Conservation (phyloP, 2,329 filamentous ascomycete genomes). For the Didymella sp. region DNA sequence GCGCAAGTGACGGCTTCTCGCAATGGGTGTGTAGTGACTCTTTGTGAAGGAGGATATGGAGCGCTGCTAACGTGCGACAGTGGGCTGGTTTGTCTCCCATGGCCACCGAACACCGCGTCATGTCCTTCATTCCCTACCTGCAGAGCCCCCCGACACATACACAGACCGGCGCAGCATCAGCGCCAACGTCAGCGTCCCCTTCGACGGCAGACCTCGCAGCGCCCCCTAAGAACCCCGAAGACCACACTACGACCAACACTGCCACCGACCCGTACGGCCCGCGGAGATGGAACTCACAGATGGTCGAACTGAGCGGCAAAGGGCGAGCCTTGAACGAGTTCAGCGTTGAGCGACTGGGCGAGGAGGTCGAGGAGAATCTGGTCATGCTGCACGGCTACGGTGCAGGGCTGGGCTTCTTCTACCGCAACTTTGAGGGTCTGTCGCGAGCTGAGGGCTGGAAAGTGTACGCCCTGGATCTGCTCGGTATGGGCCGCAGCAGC, state of each 20-base stretch:
- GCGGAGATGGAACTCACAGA: slow-evolving; percentile 82
- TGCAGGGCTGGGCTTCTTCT: slow-evolving; percentile 95
- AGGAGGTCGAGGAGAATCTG: slow-evolving; percentile 80
- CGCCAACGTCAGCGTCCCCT: slow-evolving; percentile 53
- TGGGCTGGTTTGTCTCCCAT: slow-evolving; percentile 86
- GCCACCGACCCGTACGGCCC: slow-evolving; percentile 80
- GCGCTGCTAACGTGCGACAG: slow-evolving; percentile 13
- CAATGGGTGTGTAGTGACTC: slow-evolving; percentile 76
- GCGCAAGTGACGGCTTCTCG: slow-evolving; percentile 87
- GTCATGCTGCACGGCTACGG: slow-evolving; percentile 98
- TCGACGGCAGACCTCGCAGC: slow-evolving; percentile 52
- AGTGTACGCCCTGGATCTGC: slow-evolving; percentile 90
- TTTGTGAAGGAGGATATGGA: not conserved
- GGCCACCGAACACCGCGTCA: slow-evolving; percentile 84
- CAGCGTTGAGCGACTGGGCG: slow-evolving; percentile 81
- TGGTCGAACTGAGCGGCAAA: slow-evolving; percentile 85
- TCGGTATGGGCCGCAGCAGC: slow-evolving; percentile 91
- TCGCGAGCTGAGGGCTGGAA: slow-evolving; percentile 82
- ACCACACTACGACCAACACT: slow-evolving; percentile 55
- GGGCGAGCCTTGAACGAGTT: slow-evolving; percentile 92
- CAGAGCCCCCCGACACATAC: slow-evolving; percentile 72
- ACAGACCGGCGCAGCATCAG: slow-evolving; percentile 65
- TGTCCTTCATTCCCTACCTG: slow-evolving; percentile 84
- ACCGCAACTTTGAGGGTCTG: slow-evolving; percentile 93
- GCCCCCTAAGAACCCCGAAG: slow-evolving; percentile 38